These are phyloP conservation scores for Hordeum pubiflorum DNA, from an alignment of 202 grass and related monocot genomes.

Conservation along the genomic window DNA sequence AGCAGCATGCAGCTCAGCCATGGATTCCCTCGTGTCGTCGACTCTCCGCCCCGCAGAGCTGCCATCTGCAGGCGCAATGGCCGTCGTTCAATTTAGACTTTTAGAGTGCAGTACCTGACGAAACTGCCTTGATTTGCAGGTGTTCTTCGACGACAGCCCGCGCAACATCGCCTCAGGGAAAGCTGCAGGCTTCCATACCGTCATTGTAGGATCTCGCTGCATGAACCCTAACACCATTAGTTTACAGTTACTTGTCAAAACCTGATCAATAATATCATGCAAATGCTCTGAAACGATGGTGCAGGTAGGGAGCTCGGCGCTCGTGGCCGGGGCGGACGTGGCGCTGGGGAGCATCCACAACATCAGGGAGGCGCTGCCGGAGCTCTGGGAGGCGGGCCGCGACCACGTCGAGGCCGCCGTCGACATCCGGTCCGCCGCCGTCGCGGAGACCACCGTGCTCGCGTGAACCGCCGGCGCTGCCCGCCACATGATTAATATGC, in stretches of 20 bases:
- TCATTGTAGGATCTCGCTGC: constrained; percentile 45
- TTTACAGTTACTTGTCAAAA: background rate
- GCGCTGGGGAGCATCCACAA: constrained; percentile 90
- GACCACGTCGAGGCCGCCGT: constrained; percentile 32
- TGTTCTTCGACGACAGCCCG: constrained; percentile 88
- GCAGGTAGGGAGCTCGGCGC: constrained; percentile 76
- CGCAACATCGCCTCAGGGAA: constrained; percentile 79
- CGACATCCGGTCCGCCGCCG: constrained; percentile 34
- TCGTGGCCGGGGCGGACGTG: constrained; percentile 61
- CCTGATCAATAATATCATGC: background rate
- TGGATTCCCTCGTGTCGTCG: background rate
- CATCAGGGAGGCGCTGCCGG: constrained; percentile 79
- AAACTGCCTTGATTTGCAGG: constrained; percentile 15
- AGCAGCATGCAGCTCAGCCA: background rate
- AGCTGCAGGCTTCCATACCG: constrained; percentile 64
- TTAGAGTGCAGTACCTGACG: background rate
- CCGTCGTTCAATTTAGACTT: background rate
- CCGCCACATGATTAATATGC: background rate
- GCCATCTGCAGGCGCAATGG: background rate
- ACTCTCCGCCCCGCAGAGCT: background rate
- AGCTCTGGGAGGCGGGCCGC: constrained; percentile 53
- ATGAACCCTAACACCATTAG: background rate
- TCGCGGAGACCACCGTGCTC: constrained; percentile 50
- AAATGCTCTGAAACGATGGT: background rate
- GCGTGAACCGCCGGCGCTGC: constrained; percentile 25